These are phyloP conservation scores for Metroxylon sagu DNA, from an alignment of 176 grass and related monocot species.

Conservation along the genomic window DNA sequence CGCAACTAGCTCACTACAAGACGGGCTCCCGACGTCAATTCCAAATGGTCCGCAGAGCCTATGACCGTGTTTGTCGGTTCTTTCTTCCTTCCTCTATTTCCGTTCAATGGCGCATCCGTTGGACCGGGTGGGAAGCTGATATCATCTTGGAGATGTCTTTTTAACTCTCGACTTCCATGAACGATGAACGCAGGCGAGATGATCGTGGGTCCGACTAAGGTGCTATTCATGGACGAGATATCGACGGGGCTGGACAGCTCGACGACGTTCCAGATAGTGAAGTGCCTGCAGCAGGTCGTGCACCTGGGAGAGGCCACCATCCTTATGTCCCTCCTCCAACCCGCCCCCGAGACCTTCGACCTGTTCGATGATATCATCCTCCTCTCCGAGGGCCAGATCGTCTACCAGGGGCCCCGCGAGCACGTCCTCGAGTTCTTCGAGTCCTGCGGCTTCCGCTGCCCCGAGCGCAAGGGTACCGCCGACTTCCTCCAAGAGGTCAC, in stretches of 20 bases:
- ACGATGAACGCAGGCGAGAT: constrained; percentile 53
- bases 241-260: constrained; percentile 94
- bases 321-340: constrained; percentile 99
- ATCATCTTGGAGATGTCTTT: no score
- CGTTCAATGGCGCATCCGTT: no score
- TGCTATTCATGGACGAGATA: constrained; percentile 99
- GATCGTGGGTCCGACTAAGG: constrained; percentile 91
- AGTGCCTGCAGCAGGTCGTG: constrained; percentile 93
- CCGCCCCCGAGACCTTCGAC: constrained; percentile 93
- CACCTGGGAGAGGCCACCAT: constrained; percentile 93
- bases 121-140: no score
- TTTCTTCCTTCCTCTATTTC: no score
- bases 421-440: constrained; percentile 79
- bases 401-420: constrained; percentile 82
- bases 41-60: no score
- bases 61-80: no score
- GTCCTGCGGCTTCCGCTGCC: constrained; percentile 65
- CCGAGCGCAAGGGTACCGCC: constrained; percentile 87
- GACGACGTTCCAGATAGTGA: constrained; percentile 93
- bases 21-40: no score
- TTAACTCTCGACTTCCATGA: no score
- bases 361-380: constrained; percentile 94
- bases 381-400: constrained; percentile 96
- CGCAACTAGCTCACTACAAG: no score
- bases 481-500: constrained; percentile 99